Evolutionary conservation across 129 eudicot species (phyloP).

Genomic region (Ambrosia artemisiifolia): DNA sequence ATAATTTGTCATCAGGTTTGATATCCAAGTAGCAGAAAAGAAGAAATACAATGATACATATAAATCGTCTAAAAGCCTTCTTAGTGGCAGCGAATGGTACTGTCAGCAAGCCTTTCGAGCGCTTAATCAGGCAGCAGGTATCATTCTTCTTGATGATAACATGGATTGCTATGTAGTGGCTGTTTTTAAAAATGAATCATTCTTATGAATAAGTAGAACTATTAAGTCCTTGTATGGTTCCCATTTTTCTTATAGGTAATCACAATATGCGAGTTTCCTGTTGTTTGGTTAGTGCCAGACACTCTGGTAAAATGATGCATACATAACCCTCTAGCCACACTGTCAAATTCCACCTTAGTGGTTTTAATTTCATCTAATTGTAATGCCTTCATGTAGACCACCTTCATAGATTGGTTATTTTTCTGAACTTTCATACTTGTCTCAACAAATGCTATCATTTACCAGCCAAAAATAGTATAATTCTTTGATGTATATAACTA

Average conservation of each 20-base stretch:
- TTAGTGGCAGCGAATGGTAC: constrained; percentile 89
- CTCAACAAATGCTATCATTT: background rate
- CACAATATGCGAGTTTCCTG: background rate
- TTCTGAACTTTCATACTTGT: background rate
- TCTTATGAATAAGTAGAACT: background rate
- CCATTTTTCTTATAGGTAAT: background rate
- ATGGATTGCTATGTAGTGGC: background rate
- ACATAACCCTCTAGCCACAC: background rate
- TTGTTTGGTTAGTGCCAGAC: background rate
- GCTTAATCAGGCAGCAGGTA: constrained; percentile 98
- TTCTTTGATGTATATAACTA: too few species aligned
- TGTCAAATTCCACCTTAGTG: background rate
- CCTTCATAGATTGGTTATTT: background rate
- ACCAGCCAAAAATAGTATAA: background rate
- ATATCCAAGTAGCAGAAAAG: constrained; percentile 80
- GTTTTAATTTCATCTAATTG: background rate
- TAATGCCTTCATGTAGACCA: background rate
- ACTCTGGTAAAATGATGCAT: background rate
- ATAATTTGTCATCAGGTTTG: constrained; percentile 45
- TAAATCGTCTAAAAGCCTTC: constrained; percentile 61
- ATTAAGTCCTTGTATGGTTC: constrained; percentile 3
- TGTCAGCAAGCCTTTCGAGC: constrained; percentile 95
- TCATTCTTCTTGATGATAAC: constrained; percentile 6
- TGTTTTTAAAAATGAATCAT: background rate
- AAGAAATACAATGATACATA: constrained; percentile 75